Evolutionary conservation across 139 green algal species (phyloP).

Genomic region (Micractinium sp.): DNA sequence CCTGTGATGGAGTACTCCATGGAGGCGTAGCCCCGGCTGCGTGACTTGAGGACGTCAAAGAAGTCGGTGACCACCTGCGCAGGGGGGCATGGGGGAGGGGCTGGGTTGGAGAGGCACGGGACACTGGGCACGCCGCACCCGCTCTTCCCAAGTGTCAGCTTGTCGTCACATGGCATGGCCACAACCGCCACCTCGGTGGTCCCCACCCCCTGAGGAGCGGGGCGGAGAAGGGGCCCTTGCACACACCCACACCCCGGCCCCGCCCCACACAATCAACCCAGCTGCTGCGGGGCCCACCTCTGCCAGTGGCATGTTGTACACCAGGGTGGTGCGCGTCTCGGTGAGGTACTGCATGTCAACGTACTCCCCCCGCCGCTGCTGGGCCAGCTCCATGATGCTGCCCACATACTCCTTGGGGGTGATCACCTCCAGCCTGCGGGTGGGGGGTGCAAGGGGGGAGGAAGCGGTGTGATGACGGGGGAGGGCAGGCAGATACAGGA

Average conservation of each 20-base stretch:
- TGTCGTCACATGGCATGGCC: too few relatives aligned
- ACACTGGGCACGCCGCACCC: too few relatives aligned
- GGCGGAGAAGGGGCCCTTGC: too few relatives aligned
- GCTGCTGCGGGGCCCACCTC: too few relatives aligned
- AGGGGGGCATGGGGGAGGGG: background rate
- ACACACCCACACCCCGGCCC: too few relatives aligned
- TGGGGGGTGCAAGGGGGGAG: background rate
- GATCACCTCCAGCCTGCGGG: slow-evolving; percentile 80
- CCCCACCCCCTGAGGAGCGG: too few relatives aligned
- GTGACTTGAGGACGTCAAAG: slow-evolving; percentile 96
- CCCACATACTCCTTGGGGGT: slow-evolving; percentile 93
- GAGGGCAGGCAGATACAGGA: background rate
- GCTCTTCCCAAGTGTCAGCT: too few relatives aligned
- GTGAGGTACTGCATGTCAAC: slow-evolving; percentile 97
- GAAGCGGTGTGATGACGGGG: background rate
- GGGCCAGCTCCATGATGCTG: slow-evolving; percentile 93
- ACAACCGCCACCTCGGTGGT: too few relatives aligned
- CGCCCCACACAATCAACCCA: too few relatives aligned
- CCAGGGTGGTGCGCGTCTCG: slow-evolving; percentile 81
- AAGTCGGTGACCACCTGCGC: slow-evolving; percentile 94
- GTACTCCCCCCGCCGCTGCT: slow-evolving; percentile 85
- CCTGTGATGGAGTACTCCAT: slow-evolving; percentile 94
- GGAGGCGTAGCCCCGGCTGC: slow-evolving; percentile 92
- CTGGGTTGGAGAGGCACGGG: too few relatives aligned
- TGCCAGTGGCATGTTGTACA: slow-evolving; percentile 95